These are phyloP conservation scores for Penicillium oxalicum DNA, from an alignment of 2,329 filamentous ascomycete species.

Conservation along the genomic window DNA sequence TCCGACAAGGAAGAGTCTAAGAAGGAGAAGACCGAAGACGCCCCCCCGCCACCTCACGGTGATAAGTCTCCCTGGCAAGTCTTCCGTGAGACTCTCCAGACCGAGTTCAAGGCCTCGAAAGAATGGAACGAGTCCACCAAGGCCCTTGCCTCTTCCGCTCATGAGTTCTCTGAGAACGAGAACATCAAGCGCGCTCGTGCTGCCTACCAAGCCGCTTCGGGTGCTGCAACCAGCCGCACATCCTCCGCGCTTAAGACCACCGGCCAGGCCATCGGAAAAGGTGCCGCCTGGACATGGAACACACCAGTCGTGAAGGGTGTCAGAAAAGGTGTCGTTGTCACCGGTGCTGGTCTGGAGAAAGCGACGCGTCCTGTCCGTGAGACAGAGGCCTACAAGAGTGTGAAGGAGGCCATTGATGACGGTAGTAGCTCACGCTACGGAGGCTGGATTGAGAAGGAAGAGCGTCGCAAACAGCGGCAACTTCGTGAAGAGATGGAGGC, in stretches of 20 bases:
- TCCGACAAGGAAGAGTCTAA: conserved; percentile 38
- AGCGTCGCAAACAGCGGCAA: conserved; percentile 74
- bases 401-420: conserved; percentile 95
- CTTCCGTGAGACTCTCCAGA: conserved; percentile 91
- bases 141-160: conserved; percentile 78
- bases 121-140: conserved; percentile 99
- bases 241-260: conserved; percentile 77
- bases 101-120: conserved; percentile 92
- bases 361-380: conserved; percentile 90
- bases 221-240: conserved; percentile 72
- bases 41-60: conserved; percentile 87
- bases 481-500: conserved; percentile 59
- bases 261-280: conserved; percentile 78
- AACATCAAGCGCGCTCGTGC: conserved; percentile 77
- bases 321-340: conserved; percentile 76
- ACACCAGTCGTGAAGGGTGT: conserved; percentile 88
- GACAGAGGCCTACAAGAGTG: conserved; percentile 87
- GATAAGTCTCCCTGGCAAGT: conserved; percentile 99
- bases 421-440: conserved; percentile 93
- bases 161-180: conserved; percentile 90
- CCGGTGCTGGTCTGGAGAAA: conserved; percentile 83
- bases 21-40: conserved; percentile 56
- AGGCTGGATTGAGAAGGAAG: conserved; percentile 94
- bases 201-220: conserved; percentile 81
- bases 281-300: conserved; percentile 96